phyloP scores from a whole-genome alignment of 2,329 filamentous ascomycete species.

The Thermoascus crustaceus region DNA sequence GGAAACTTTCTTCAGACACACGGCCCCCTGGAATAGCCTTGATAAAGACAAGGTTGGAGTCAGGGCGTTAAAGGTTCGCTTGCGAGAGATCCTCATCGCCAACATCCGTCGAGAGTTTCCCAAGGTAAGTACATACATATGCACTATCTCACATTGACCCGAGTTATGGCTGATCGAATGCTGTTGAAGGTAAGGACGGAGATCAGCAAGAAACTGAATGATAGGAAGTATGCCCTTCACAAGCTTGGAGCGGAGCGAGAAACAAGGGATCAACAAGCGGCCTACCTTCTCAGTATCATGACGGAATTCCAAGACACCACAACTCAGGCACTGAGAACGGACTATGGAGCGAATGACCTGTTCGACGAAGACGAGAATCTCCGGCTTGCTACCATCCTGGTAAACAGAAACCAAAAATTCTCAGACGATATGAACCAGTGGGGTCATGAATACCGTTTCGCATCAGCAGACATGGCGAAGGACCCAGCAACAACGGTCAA shows the following conservation, averaged over 20 bases:
- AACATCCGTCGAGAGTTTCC: constrained; percentile 42
- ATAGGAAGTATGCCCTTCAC: too few species aligned
- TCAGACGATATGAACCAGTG: constrained; percentile 12
- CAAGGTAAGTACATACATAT: constrained; percentile 21
- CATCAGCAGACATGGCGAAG: too few species aligned
- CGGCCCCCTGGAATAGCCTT: constrained; percentile 30
- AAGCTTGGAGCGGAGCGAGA: too few species aligned
- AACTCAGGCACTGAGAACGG: constrained; percentile 24
- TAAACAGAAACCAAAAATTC: constrained; percentile 19
- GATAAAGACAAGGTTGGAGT: constrained; percentile 35
- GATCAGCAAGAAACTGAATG: too few species aligned
- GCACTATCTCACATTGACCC: too few species aligned
- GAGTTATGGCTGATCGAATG: constrained; percentile 1
- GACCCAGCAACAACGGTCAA: too few species aligned
- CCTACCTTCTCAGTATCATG: constrained; percentile 32
- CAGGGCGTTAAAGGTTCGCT: constrained; percentile 28
- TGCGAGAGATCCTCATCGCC: constrained; percentile 35
- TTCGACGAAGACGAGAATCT: constrained; percentile 27
- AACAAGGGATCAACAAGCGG: too few species aligned
- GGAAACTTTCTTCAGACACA: constrained; percentile 26
- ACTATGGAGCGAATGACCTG: constrained; percentile 27
- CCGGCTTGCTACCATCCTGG: constrained; percentile 26
- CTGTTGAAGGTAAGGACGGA: too few species aligned
- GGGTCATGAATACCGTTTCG: constrained; percentile 15
- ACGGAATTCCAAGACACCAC: constrained; percentile 31